These are phyloP conservation scores for Magnolia officinalis DNA, from an alignment of 164 flowering plant species.

Conservation along the genomic window DNA sequence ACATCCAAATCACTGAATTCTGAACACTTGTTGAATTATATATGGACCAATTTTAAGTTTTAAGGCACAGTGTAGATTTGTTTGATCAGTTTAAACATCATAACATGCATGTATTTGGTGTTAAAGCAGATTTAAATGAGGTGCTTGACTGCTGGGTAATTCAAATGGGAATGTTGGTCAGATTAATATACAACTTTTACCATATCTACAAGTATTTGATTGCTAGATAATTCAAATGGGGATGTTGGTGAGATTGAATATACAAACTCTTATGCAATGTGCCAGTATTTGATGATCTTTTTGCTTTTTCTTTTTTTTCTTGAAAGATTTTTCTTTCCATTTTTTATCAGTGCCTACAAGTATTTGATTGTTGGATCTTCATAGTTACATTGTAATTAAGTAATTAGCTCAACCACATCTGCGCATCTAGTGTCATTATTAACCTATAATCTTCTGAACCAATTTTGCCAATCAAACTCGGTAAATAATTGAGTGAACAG, in stretches of 20 bases:
- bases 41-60: neutral
- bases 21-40: neutral
- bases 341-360: neutral
- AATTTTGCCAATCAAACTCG: neutral
- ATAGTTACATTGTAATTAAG: neutral
- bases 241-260: neutral
- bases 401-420: neutral
- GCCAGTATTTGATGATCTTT: neutral
- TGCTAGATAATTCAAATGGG: neutral
- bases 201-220: neutral
- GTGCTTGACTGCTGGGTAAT: neutral
- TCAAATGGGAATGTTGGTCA: neutral
- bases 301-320: no score
- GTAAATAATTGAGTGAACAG: constrained; percentile 3
- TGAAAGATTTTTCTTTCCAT: neutral
- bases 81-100: neutral
- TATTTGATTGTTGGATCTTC: neutral
- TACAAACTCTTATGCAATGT: neutral
- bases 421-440: neutral
- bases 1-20: neutral
- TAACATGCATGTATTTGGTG: neutral
- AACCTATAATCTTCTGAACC: neutral
- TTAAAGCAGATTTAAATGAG: neutral
- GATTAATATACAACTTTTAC: neutral
- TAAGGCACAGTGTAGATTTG: neutral